Evolutionary conservation across 768 basidiomycete genomes (phyloP).

Genomic region (Mycena epipterygia): DNA sequence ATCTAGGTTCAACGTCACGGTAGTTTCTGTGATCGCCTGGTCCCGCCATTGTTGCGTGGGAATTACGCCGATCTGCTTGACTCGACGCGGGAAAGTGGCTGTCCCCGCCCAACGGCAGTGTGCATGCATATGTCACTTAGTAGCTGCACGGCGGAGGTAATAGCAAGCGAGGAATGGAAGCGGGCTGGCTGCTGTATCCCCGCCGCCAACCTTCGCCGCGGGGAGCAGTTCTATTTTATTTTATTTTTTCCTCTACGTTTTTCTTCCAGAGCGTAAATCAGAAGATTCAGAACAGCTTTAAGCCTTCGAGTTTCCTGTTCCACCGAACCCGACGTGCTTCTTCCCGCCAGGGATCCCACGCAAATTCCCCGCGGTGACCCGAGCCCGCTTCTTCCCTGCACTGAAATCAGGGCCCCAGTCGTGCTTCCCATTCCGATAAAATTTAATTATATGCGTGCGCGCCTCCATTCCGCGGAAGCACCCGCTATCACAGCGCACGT

Average conservation of each 20-base stretch:
- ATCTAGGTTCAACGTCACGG: background rate
- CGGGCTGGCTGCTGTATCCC: background rate
- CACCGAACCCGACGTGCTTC: background rate
- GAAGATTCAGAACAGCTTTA: background rate
- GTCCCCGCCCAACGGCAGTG: background rate
- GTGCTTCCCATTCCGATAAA: conserved; percentile 10
- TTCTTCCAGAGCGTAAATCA: background rate
- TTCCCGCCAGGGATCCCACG: background rate
- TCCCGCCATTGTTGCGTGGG: conserved; percentile 31
- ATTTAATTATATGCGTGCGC: conserved; percentile 23
- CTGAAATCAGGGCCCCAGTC: background rate
- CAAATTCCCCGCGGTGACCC: background rate
- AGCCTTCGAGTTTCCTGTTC: background rate
- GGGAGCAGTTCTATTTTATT: background rate
- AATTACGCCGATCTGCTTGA: conserved; percentile 30
- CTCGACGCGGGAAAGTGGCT: conserved; percentile 29
- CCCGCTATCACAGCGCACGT: conserved; percentile 6
- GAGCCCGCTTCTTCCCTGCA: background rate
- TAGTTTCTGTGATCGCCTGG: background rate
- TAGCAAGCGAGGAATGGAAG: conserved; percentile 21
- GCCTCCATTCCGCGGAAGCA: conserved; percentile 32
- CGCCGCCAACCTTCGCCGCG: conserved; percentile 10
- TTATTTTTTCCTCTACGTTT: background rate
- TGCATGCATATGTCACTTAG: background rate
- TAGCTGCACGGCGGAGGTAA: background rate